These are phyloP conservation scores for Rhodotorula babjevae DNA, from an alignment of 768 basidiomycete species.

Conservation along the genomic window DNA sequence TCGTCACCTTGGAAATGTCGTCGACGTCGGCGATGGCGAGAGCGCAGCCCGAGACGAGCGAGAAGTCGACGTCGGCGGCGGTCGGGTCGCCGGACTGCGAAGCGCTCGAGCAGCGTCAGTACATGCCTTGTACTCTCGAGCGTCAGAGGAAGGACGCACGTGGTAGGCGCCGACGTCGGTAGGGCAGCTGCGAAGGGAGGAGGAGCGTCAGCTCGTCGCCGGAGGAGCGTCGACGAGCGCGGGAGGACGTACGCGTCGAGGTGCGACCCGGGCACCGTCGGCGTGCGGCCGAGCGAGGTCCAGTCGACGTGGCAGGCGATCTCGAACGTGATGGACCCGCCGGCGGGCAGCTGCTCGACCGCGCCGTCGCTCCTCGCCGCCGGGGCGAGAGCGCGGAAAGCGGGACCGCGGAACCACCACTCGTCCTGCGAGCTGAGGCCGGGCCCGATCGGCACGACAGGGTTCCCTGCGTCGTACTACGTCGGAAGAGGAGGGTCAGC, in stretches of 20 bases:
- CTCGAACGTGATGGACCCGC: constrained; percentile 27
- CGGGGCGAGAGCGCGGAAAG: background rate
- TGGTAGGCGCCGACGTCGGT: constrained; percentile 15
- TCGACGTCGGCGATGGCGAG: constrained; percentile 36
- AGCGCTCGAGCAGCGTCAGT: background rate
- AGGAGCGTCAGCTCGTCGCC: background rate
- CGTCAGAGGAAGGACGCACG: background rate
- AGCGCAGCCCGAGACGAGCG: constrained; percentile 37
- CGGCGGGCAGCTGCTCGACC: constrained; percentile 20
- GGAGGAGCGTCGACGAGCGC: accelerated
- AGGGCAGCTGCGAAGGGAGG: background rate
- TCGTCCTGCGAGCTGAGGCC: background rate
- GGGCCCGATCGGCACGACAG: background rate
- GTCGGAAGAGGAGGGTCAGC: too few relatives aligned
- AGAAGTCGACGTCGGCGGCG: constrained; percentile 8
- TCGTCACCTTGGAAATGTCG: constrained; percentile 34
- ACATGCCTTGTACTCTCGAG: too few relatives aligned
- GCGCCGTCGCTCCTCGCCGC: background rate
- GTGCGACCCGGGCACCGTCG: background rate
- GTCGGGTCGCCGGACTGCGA: constrained; percentile 33
- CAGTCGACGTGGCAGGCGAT: constrained; percentile 3
- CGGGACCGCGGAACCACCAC: constrained; percentile 37
- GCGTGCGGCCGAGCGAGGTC: constrained; percentile 19
- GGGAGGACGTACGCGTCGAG: constrained; percentile 24
- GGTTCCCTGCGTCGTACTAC: background rate